These are phyloP conservation scores for Colletotrichum sp. DNA, from an alignment of 2,329 filamentous ascomycete genomes.

Conservation along the genomic window DNA sequence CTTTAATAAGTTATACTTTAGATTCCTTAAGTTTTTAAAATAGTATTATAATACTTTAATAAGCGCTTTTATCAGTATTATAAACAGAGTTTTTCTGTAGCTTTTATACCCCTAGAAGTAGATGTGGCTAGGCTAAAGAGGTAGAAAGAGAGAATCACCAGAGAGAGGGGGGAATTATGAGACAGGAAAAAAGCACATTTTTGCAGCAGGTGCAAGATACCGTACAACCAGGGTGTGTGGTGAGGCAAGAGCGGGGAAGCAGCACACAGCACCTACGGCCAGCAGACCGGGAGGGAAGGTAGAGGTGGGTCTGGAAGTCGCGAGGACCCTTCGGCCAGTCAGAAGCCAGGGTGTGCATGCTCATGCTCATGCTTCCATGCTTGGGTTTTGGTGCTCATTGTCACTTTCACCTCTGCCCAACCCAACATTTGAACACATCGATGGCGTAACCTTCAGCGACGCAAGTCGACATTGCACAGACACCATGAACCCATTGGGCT, in stretches of 20 bases:
- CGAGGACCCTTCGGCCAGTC: neutral
- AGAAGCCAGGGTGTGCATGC: neutral
- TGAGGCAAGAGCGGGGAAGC: constrained; percentile 15
- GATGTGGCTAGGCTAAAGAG: too few relatives aligned
- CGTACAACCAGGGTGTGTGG: constrained; percentile 2
- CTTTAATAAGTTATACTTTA: too few relatives aligned
- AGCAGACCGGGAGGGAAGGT: too few relatives aligned
- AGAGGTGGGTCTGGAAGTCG: neutral
- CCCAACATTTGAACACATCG: neutral
- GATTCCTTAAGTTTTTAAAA: too few relatives aligned
- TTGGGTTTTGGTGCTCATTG: neutral
- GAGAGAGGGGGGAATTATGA: constrained; percentile 7
- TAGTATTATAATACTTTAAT: too few relatives aligned
- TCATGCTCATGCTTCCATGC: neutral
- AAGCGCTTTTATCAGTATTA: too few relatives aligned
- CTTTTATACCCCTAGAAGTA: too few relatives aligned
- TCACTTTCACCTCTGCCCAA: constrained; percentile 3
- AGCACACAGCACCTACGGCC: neutral
- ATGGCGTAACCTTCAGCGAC: constrained; percentile 7
- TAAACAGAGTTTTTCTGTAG: too few relatives aligned
- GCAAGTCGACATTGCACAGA: neutral
- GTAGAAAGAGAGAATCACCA: neutral
- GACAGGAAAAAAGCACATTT: constrained; percentile 12
- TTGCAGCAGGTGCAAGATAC: constrained; percentile 8
- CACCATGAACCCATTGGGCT: neutral